A percentile compares a stretch with the other conserved stretches of the same genome.
These are phyloP conservation scores for Ophiostoma montium DNA, from an alignment of 2,329 filamentous ascomycete species.

Conservation along the genomic window DNA sequence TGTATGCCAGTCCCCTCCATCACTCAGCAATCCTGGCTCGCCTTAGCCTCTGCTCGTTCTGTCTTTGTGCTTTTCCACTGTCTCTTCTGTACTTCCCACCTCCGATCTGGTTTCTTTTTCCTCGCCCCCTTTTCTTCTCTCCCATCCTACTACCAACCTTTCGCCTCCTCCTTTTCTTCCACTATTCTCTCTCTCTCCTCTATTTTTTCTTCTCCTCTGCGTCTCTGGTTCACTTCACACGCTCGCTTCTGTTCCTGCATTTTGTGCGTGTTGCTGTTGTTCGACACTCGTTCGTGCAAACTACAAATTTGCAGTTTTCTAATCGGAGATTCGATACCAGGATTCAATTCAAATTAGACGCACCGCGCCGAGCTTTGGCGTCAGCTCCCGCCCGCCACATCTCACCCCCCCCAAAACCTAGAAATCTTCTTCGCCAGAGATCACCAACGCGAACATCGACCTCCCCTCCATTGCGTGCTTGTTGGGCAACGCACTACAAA, in stretches of 20 bases:
- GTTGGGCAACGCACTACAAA: not conserved
- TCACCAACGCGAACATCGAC: not conserved
- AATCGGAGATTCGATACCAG: not conserved
- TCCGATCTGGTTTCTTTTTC: conserved; percentile 1
- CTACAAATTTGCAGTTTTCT: not conserved
- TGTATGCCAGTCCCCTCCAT: not conserved
- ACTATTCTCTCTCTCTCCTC: not conserved
- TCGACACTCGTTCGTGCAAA: not conserved
- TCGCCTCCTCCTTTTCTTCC: not conserved
- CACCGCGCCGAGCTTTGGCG: too few relatives aligned
- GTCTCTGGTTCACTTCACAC: not conserved
- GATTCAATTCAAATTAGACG: too few relatives aligned
- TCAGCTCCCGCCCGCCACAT: too few relatives aligned
- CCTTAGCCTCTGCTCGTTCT: conserved; percentile 1
- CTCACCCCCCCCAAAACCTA: too few relatives aligned
- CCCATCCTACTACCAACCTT: not conserved
- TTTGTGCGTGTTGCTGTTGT: not conserved
- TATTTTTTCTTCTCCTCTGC: not conserved
- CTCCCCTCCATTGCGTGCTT: not conserved
- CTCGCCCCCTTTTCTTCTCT: not conserved
- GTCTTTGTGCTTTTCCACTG: not conserved
- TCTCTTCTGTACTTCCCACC: not conserved
- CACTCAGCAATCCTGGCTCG: not conserved
- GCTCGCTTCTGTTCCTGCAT: not conserved
- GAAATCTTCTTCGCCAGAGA: not conserved